phyloP scores from a whole-genome alignment of 805 yeast genomes.

The Candida nanaspora region DNA sequence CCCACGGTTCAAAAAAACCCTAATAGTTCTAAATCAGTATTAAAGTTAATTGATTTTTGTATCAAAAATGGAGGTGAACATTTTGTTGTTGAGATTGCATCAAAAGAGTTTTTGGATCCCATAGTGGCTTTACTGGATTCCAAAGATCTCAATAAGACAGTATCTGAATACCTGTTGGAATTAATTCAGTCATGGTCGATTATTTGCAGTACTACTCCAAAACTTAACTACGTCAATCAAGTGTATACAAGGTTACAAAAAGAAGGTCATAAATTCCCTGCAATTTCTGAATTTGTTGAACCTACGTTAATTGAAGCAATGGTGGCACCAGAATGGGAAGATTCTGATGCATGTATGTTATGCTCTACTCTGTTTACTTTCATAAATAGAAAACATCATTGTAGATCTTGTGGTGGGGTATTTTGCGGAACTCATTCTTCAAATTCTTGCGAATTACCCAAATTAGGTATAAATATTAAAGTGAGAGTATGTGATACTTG shows the following conservation, averaged over 20 bases:
- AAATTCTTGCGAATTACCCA: conserved; percentile 62
- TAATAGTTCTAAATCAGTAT: conserved; percentile 65
- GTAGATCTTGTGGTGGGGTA: conserved; percentile 96
- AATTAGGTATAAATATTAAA: conserved; percentile 78
- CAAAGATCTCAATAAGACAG: conserved; percentile 34
- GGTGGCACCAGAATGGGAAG: conserved; percentile 97
- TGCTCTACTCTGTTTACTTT: conserved; percentile 77
- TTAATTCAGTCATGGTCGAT: conserved; percentile 72
- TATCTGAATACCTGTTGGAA: conserved; percentile 53
- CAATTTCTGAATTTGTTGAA: conserved; percentile 28
- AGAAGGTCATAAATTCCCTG: conserved; percentile 67
- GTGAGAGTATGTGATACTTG: conserved; percentile 95
- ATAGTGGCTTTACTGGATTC: conserved; percentile 39
- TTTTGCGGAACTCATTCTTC: conserved; percentile 83
- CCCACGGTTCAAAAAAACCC: conserved; percentile 59
- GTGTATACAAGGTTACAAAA: conserved; percentile 51
- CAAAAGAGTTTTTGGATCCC: conserved; percentile 82
- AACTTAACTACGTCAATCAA: conserved; percentile 55
- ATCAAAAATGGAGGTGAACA: conserved; percentile 90
- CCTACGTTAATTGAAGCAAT: conserved; percentile 69
- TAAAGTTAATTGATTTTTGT: conserved; percentile 77
- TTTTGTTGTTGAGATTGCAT: conserved; percentile 69
- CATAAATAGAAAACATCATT: conserved; percentile 89
- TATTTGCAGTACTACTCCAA: conserved; percentile 62
- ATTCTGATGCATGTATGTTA: conserved; percentile 91